Percentiles rank a stretch among this genome's conserved stretches.
These are phyloP conservation scores for Serendipita indica DNA, from an alignment of 768 basidiomycete genomes.

Conservation along the genomic window DNA sequence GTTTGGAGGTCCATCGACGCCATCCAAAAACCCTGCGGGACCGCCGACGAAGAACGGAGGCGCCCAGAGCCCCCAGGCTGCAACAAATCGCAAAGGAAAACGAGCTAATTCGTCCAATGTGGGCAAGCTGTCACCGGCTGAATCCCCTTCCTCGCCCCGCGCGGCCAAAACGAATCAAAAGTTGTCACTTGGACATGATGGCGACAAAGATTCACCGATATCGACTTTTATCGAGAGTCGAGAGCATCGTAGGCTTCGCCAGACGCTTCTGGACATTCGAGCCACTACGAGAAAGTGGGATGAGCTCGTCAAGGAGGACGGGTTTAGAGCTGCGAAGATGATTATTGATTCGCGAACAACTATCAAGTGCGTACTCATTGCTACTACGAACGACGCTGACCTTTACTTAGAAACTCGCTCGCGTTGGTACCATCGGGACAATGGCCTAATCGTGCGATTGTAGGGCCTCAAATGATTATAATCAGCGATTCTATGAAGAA, in stretches of 20 bases:
- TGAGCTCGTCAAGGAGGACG: neutral
- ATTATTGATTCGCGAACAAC: neutral
- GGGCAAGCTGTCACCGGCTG: neutral
- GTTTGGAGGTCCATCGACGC: neutral
- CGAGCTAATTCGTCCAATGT: neutral
- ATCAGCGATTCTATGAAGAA: neutral
- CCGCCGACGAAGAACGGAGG: neutral
- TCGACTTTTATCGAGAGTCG: neutral
- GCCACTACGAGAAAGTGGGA: neutral
- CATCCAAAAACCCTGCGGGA: neutral
- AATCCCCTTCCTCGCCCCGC: neutral
- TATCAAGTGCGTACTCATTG: neutral
- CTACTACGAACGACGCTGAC: neutral
- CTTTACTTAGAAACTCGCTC: neutral
- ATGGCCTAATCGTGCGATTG: neutral
- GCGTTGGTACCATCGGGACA: neutral
- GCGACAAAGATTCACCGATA: neutral
- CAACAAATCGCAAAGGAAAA: neutral
- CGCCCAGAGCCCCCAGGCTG: neutral
- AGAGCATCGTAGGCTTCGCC: neutral
- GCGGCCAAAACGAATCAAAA: neutral
- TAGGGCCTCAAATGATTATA: neutral
- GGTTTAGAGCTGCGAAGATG: neutral
- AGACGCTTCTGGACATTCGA: neutral
- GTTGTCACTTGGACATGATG: neutral